A percentile compares a stretch with the other conserved stretches of the same genome.
Conservation (phyloP, 2,329 filamentous ascomycete species). For the Alternaria viburni region DNA sequence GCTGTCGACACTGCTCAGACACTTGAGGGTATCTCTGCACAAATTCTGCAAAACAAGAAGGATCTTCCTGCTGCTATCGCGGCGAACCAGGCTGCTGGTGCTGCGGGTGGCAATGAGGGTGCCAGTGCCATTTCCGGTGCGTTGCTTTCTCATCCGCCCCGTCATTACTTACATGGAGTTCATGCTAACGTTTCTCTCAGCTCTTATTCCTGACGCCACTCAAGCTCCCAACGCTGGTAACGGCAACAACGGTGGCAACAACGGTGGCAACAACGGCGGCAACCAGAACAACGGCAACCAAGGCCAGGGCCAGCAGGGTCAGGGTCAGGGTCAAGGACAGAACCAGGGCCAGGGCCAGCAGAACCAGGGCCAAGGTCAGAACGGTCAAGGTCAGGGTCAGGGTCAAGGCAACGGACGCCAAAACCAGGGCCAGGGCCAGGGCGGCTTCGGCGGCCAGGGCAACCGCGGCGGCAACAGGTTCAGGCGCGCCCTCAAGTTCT, state of each 20-base stretch:
- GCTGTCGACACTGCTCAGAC: conserved; percentile 56
- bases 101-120: conserved; percentile 44
- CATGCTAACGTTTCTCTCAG: conserved; percentile 16
- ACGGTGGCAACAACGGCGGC: conserved; percentile 9
- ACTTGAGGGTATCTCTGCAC: conserved; percentile 54
- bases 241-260: conserved; percentile 21
- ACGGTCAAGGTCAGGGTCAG: not conserved
- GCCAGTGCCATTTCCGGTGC: conserved; percentile 51
- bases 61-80: conserved; percentile 58
- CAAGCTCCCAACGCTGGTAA: conserved; percentile 14
- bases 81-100: conserved; percentile 55
- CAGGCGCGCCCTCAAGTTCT: conserved; percentile 8
- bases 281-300: conserved; percentile 8
- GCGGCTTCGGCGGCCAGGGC: not conserved
- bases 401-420: not conserved
- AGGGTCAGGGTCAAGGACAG: not conserved
- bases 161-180: conserved; percentile 20
- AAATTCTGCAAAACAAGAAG: conserved; percentile 59
- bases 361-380: not conserved
- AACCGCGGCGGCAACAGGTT: conserved; percentile 1
- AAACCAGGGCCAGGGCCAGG: not conserved
- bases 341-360: not conserved
- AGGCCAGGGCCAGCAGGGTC: not conserved
- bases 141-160: conserved; percentile 20
- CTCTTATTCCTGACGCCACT: conserved; percentile 23